phyloP scores from a whole-genome alignment of 1,284 basidiomycete genomes.

The Cystobasidium pallidum region DNA sequence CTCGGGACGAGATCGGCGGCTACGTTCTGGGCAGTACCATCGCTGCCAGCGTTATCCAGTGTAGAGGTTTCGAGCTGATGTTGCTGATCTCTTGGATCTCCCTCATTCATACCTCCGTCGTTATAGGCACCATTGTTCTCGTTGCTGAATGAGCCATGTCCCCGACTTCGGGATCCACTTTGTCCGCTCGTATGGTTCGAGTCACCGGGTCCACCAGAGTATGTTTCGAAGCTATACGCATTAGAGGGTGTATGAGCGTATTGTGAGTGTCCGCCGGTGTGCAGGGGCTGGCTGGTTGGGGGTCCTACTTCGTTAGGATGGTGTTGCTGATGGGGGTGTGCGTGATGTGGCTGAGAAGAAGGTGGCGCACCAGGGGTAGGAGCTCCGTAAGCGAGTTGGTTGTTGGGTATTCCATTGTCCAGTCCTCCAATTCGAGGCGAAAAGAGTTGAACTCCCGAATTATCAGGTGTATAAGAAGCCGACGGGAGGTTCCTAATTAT shows the following conservation, averaged over 20 bases:
- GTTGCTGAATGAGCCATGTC: constrained; percentile 13
- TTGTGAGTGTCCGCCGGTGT: constrained; percentile 1
- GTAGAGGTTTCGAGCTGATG: background rate
- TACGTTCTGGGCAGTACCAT: background rate
- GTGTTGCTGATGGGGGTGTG: constrained; percentile 23
- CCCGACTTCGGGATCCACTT: background rate
- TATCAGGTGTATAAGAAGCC: constrained; percentile 18
- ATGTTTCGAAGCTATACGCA: constrained; percentile 26
- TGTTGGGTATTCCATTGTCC: constrained; percentile 18
- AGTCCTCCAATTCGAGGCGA: constrained; percentile 33
- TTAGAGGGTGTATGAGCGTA: constrained; percentile 19
- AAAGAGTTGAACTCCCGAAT: constrained; percentile 28
- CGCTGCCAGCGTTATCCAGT: background rate
- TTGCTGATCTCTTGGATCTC: background rate
- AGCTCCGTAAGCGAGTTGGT: constrained; percentile 16
- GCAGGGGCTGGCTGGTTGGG: background rate
- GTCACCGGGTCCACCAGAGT: background rate
- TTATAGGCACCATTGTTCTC: background rate
- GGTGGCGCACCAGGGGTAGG: constrained; percentile 15
- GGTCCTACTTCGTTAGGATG: constrained; percentile 6
- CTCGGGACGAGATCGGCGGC: constrained; percentile 14
- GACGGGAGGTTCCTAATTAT: constrained; percentile 19
- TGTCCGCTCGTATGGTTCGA: background rate
- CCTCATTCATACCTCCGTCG: background rate
- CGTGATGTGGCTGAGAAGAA: constrained; percentile 17